These are phyloP conservation scores for Xylariales sp. DNA, from an alignment of 2,329 filamentous ascomycete genomes.

Conservation along the genomic window DNA sequence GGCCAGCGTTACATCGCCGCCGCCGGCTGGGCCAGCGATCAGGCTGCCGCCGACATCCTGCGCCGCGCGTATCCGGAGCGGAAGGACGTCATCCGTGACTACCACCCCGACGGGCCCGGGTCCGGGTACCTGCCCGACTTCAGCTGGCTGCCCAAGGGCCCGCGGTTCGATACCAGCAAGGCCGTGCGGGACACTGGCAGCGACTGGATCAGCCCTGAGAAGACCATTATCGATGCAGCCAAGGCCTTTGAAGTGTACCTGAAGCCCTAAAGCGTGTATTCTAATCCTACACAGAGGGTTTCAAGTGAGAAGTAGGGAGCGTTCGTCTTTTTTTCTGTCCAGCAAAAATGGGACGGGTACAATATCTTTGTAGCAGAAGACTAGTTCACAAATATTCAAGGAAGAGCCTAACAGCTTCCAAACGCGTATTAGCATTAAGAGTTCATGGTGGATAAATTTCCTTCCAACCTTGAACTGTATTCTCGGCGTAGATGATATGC, in stretches of 20 bases:
- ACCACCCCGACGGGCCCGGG: constrained; percentile 31
- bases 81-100: constrained; percentile 27
- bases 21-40: constrained; percentile 23
- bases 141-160: constrained; percentile 1
- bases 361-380: too few species aligned
- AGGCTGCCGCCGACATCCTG: constrained; percentile 38
- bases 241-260: constrained; percentile 12
- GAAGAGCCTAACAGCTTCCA: too few species aligned
- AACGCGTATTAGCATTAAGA: too few species aligned
- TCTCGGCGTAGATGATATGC: too few species aligned
- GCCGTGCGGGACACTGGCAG: constrained; percentile 10
- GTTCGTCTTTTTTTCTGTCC: too few species aligned
- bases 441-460: too few species aligned
- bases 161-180: constrained; percentile 6
- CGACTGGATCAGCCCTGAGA: constrained; percentile 12
- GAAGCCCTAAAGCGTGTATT: too few species aligned
- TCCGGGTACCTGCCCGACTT: constrained; percentile 29
- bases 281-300: too few species aligned
- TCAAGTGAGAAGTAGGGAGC: too few species aligned
- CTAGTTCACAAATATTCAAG: too few species aligned
- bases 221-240: constrained; percentile 11
- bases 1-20: constrained; percentile 36
- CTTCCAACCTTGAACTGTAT: too few species aligned
- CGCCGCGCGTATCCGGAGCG: constrained; percentile 28
- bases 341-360: too few species aligned